Base-by-base conservation (phyloP, 2,329 filamentous ascomycete genomes). In the Aspergillus latus region DNA sequence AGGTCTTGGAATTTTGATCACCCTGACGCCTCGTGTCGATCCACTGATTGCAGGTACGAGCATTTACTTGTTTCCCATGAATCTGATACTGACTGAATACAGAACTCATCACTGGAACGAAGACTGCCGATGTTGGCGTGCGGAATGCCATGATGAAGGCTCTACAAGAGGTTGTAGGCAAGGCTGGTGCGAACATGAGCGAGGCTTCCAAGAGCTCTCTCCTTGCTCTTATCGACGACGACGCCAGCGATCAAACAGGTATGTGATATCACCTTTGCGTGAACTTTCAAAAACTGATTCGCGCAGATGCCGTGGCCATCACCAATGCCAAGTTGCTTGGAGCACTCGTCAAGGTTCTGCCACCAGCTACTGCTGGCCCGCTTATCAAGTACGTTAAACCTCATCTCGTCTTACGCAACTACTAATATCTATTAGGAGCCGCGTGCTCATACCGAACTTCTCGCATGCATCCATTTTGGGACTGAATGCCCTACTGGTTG, bases 81-180 rank as follows among this genome's bases (percentile, higher is more conserved):
- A 40, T 57, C 13, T 15, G 16, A 26, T 42, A 15, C 54, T 56
- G 42, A 56, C 13, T 30, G 16, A 10, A 28, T 62, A 79, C 84
- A 59, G 94, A 99, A 75, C 82, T 99, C 47, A 92, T 97, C 16
- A 89, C 94, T n/a, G 94, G 94, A 46, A 94, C 92, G 28, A 97
- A 93, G 80, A 97, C 94, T 0, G 78, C 84, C 1, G 93, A 97
- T 69, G 70, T 85, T 5, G 93, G 93, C 45, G 94, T 99, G 62
- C 90, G 86, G 75, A 94, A 89, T 63, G 94, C 94, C 29, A 99
- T 99, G 94, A 82, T 99, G 67, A 96, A 95, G 79, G 94, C 94
- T 2, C 77, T 99, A 45, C 97, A 95, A 70, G 93, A 97, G 70
- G 94, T 99, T 30, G 88, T 99, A 59, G 93, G 90, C 80, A 96